Conservation (phyloP, 768 basidiomycete genomes). For the Trametes maxima region DNA sequence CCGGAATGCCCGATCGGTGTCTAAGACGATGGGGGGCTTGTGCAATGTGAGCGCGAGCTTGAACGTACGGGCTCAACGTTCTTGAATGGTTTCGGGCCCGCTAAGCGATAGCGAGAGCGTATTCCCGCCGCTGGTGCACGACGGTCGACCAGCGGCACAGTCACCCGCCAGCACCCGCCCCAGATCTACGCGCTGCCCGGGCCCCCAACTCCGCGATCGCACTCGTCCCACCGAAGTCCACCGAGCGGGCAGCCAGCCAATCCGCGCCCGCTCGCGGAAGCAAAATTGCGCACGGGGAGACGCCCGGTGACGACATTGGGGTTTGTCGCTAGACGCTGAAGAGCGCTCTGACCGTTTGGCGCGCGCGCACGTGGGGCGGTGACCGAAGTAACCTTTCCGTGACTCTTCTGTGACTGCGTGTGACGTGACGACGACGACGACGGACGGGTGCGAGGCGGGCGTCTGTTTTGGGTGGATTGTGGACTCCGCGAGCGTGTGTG, state of each 20-base stretch:
- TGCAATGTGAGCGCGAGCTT: background rate
- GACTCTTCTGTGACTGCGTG: background rate
- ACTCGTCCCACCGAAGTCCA: too few species aligned
- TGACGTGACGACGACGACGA: background rate
- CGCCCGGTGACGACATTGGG: background rate
- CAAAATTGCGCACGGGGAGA: conserved; percentile 3
- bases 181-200: background rate
- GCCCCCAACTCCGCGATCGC: too few species aligned
- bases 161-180: too few species aligned
- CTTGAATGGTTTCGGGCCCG: background rate
- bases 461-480: conserved; percentile 5
- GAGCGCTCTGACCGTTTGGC: background rate
- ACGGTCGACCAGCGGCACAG: too few species aligned
- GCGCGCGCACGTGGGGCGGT: background rate
- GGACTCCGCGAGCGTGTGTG: conserved; percentile 15
- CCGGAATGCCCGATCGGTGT: background rate
- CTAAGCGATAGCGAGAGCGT: background rate
- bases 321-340: background rate
- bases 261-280: conserved; percentile 19
- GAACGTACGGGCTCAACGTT: background rate
- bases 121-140: too few species aligned
- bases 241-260: conserved; percentile 16
- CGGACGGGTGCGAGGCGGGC: conserved; percentile 4
- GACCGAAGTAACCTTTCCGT: background rate
- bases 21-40: background rate